phyloP scores from a whole-genome alignment of 345 rosid species.

The Lenwebbia sp. region DNA sequence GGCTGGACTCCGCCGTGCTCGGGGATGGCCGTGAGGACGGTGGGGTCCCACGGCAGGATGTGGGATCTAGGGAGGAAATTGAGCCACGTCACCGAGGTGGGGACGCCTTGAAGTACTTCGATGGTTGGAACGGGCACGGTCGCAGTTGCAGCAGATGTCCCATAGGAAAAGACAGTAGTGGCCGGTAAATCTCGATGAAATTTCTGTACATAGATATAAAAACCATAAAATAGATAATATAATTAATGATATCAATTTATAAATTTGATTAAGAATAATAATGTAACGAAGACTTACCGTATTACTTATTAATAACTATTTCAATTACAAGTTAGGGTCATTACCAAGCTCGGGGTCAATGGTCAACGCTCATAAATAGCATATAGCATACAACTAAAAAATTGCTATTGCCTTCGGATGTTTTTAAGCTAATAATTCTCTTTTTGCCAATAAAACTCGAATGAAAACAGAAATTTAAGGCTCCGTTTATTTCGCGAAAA shows the following conservation, averaged over 20 bases:
- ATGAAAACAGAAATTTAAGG: too few species aligned
- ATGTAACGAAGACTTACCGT: neutral
- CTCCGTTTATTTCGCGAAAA: too few species aligned
- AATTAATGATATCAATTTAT: neutral
- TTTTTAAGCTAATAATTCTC: neutral
- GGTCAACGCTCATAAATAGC: neutral
- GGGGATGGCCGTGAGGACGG: slow-evolving; percentile 8
- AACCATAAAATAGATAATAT: neutral
- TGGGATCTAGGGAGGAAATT: slow-evolving; percentile 10
- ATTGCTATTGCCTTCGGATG: neutral
- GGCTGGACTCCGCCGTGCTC: neutral
- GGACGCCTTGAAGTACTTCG: neutral
- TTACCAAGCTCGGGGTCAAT: neutral
- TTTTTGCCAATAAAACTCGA: neutral
- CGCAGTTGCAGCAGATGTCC: neutral
- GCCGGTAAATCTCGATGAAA: slow-evolving; percentile 10
- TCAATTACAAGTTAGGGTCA: neutral
- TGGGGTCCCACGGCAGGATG: slow-evolving; percentile 12
- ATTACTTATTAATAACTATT: too few species aligned
- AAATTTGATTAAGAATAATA: neutral
- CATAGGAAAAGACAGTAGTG: slow-evolving; percentile 7
- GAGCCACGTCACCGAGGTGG: slow-evolving; percentile 5
- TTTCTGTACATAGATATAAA: neutral
- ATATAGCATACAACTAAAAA: neutral
- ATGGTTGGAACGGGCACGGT: slow-evolving; percentile 11